A percentile compares a stretch with the other conserved stretches of the same genome.
Conservation (phyloP, 495 filamentous ascomycete genomes). For the Annulohypoxylon bovei region DNA sequence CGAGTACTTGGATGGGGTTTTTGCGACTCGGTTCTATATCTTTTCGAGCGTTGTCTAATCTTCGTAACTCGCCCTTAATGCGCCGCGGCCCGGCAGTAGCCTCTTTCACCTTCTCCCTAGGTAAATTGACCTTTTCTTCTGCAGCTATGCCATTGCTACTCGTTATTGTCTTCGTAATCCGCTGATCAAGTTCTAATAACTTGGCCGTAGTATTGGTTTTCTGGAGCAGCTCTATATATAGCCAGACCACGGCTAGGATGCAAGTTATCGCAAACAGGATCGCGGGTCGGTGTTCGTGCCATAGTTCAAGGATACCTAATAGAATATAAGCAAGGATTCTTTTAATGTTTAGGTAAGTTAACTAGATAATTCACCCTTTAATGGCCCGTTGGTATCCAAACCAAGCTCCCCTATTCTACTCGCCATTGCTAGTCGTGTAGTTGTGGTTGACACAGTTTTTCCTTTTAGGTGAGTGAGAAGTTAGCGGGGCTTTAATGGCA, state of each 20-base stretch:
- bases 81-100: slow-evolving; percentile 51
- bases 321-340: slow-evolving; percentile 17
- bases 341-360: not conserved
- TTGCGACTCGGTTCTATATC: slow-evolving; percentile 24
- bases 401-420: slow-evolving; percentile 19
- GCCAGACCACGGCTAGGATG: slow-evolving; percentile 50
- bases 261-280: slow-evolving; percentile 59
- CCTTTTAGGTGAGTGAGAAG: slow-evolving; percentile 12
- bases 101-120: slow-evolving; percentile 39
- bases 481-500: slow-evolving; percentile 30
- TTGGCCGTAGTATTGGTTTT: not conserved
- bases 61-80: slow-evolving; percentile 60
- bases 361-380: slow-evolving; percentile 13
- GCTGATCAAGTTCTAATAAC: slow-evolving; percentile 40
- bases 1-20: slow-evolving; percentile 71
- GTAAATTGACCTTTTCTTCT: slow-evolving; percentile 21
- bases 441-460: slow-evolving; percentile 10
- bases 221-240: slow-evolving; percentile 48
- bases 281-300: slow-evolving; percentile 63
- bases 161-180: slow-evolving; percentile 25
- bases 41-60: slow-evolving; percentile 36
- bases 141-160: slow-evolving; percentile 25
- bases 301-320: slow-evolving; percentile 61
- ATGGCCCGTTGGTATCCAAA: not conserved
- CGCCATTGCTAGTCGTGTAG: slow-evolving; percentile 13